These are phyloP conservation scores for Cornus kousa DNA, from an alignment of 148 eudicot species.

Conservation along the genomic window DNA sequence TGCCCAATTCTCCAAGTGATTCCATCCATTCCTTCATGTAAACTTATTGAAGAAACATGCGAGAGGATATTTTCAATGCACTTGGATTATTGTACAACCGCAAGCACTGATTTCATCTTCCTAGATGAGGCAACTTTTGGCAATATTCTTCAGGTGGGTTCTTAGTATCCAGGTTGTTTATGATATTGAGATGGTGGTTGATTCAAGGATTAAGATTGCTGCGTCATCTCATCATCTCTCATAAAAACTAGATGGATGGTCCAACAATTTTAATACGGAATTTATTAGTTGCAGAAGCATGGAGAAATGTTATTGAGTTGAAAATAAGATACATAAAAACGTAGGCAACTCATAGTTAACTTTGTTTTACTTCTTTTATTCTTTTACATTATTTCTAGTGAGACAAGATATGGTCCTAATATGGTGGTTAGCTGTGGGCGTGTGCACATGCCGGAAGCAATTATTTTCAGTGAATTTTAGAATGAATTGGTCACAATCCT, in stretches of 20 bases:
- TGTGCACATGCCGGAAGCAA: background rate
- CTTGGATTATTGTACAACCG: conserved; percentile 88
- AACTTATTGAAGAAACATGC: conserved; percentile 84
- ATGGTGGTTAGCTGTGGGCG: background rate
- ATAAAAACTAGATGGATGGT: background rate
- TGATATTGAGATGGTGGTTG: conserved; percentile 13
- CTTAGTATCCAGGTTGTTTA: conserved; percentile 21
- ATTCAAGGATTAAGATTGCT: conserved; percentile 23
- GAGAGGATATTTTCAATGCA: conserved; percentile 84
- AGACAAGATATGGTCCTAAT: background rate
- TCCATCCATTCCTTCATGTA: conserved; percentile 74
- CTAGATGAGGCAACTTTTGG: conserved; percentile 80
- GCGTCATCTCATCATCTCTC: conserved; percentile 9
- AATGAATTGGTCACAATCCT: background rate
- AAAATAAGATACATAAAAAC: background rate
- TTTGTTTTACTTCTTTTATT: too few species aligned
- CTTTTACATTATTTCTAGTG: background rate
- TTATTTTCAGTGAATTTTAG: background rate
- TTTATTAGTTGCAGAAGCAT: background rate
- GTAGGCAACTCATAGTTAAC: background rate
- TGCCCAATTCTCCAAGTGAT: conserved; percentile 80
- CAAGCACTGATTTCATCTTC: conserved; percentile 72
- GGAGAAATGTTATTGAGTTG: background rate
- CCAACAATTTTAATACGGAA: background rate
- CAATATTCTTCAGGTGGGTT: conserved; percentile 89